Conservation (phyloP, 352 stramenopile species). For the Phytophthora tentaculata region DNA sequence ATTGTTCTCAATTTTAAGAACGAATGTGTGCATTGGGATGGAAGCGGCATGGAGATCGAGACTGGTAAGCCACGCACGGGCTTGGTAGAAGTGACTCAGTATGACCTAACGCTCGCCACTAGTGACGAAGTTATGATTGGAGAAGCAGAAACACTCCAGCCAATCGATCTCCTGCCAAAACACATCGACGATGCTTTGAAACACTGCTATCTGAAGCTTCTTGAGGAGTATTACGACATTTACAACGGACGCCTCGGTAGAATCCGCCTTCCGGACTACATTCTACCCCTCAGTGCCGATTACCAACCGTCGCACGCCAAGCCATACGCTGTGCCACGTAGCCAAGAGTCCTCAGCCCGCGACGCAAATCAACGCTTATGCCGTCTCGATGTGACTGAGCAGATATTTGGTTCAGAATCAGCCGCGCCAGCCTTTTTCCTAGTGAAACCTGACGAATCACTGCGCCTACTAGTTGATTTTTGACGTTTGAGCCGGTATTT, state of each 20-base stretch:
- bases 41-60: background rate
- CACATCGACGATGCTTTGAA: background rate
- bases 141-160: background rate
- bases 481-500: background rate
- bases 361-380: too few relatives aligned
- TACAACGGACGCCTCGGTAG: constrained; percentile 2
- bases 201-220: constrained; percentile 12
- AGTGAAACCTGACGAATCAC: background rate
- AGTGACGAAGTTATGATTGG: background rate
- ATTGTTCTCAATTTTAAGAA: constrained; percentile 11
- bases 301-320: constrained; percentile 7
- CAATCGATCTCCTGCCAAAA: background rate
- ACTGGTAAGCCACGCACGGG: too few relatives aligned
- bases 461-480: constrained; percentile 10
- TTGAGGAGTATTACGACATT: background rate
- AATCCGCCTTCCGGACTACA: constrained; percentile 5
- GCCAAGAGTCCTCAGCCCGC: background rate
- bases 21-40: background rate
- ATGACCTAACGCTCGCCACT: too few relatives aligned
- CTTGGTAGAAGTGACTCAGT: too few relatives aligned
- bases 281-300: background rate
- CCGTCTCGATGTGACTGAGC: constrained; percentile 7
- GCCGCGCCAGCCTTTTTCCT: constrained; percentile 20
- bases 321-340: constrained; percentile 2
- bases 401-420: constrained; percentile 9